Percentiles rank a stretch among this genome's conserved stretches.
phyloP scores from a whole-genome alignment of 148 eudicot species.

The Arbutus unedo region DNA sequence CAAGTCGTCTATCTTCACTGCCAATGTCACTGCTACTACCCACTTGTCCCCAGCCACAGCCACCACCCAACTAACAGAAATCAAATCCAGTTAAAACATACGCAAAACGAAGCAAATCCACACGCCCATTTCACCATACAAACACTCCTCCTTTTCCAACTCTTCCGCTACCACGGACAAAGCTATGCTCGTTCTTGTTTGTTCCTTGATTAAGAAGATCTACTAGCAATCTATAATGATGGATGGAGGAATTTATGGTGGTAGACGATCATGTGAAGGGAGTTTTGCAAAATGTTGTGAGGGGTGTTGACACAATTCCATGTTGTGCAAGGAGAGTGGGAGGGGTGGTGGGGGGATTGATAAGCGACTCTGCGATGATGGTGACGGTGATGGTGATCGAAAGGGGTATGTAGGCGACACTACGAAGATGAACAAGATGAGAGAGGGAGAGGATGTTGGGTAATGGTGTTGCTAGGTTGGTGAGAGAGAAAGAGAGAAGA shows the following conservation, averaged over 20 bases:
- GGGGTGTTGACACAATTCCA: neutral
- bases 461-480: too few species aligned
- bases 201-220: neutral
- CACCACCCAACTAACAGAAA: neutral
- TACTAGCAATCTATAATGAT: neutral
- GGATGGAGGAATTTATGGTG: too few species aligned
- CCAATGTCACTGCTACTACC: neutral
- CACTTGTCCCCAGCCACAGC: too few species aligned
- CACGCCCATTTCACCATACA: neutral
- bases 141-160: neutral
- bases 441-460: neutral
- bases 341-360: neutral
- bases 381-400: neutral
- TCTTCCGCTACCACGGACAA: neutral
- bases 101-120: neutral
- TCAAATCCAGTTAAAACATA: neutral
- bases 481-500: too few species aligned
- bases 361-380: neutral
- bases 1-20: neutral
- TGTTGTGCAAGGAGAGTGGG: neutral
- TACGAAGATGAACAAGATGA: neutral
- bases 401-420: neutral
- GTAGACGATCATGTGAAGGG: neutral
- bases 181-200: neutral
- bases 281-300: too few species aligned